phyloP scores from a whole-genome alignment of 495 filamentous ascomycete genomes.

The Niebla homalea region DNA sequence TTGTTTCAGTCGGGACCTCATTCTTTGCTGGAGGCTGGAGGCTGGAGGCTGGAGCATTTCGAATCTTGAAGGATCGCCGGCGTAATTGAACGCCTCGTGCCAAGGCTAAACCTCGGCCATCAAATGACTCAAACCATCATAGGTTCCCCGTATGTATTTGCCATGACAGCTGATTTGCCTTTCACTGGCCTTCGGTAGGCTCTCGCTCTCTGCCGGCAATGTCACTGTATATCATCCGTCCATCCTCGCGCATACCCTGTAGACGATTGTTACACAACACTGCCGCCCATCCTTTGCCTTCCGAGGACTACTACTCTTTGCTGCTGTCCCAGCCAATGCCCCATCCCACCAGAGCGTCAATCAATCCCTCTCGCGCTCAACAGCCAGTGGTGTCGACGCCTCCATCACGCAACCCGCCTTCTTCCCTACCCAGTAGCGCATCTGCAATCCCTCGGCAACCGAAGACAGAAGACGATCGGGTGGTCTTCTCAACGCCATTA shows the following conservation, averaged over 20 bases:
- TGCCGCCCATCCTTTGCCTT: conserved; percentile 8
- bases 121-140: no score
- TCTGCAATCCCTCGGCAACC: background rate
- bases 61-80: no score
- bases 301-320: conserved; percentile 18
- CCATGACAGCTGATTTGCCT: no score
- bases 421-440: conserved; percentile 5
- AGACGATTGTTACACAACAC: background rate
- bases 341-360: conserved; percentile 3
- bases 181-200: no score
- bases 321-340: conserved; percentile 9
- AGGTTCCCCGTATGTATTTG: no score
- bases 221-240: background rate
- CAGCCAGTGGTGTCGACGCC: conserved; percentile 4
- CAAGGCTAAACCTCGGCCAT: no score
- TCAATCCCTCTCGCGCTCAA: background rate
- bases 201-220: no score
- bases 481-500: conserved; percentile 67
- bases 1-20: no score
- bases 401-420: background rate
- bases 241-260: background rate
- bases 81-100: no score
- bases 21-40: no score
- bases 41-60: no score
- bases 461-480: conserved; percentile 36